phyloP scores from a whole-genome alignment of 352 stramenopile species.

The Pythium brachiatum region DNA sequence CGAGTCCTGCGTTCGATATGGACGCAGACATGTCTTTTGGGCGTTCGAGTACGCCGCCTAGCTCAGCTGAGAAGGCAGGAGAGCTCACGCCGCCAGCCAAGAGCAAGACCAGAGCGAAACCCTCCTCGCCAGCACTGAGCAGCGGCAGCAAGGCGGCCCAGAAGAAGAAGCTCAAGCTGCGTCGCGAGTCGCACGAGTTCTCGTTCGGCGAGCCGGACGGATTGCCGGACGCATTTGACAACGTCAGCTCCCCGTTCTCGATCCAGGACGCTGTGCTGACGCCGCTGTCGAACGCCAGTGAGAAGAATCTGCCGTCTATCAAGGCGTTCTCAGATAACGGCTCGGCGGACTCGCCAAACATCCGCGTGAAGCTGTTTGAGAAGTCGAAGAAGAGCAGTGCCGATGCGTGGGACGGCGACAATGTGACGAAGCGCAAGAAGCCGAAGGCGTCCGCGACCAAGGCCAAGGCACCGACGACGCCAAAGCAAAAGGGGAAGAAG shows the following conservation, averaged over 20 bases:
- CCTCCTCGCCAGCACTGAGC: conserved; percentile 1
- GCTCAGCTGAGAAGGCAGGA: not conserved
- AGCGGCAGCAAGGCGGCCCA: conserved; percentile 20
- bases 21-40: conserved; percentile 18
- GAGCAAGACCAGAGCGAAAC: conserved; percentile 11
- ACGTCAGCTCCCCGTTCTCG: conserved; percentile 52
- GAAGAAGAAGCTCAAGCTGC: conserved; percentile 21
- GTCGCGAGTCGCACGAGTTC: conserved; percentile 26
- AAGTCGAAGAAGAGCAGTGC: conserved; percentile 24
- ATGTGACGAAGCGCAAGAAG: conserved; percentile 28
- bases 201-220: conserved; percentile 27
- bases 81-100: conserved; percentile 1
- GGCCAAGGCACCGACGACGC: conserved; percentile 23
- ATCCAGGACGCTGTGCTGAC: conserved; percentile 61
- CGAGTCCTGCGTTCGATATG: conserved; percentile 2
- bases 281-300: conserved; percentile 66
- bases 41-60: not conserved
- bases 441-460: conserved; percentile 27
- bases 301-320: conserved; percentile 57
- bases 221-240: conserved; percentile 21
- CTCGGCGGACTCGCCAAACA: conserved; percentile 40
- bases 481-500: conserved; percentile 37
- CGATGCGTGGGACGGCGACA: conserved; percentile 28
- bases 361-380: conserved; percentile 58
- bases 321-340: conserved; percentile 51